Percentiles rank a stretch among this genome's conserved stretches.
Conservation (phyloP, 2,329 filamentous ascomycete genomes). For the Rhynchosporium secalis region DNA sequence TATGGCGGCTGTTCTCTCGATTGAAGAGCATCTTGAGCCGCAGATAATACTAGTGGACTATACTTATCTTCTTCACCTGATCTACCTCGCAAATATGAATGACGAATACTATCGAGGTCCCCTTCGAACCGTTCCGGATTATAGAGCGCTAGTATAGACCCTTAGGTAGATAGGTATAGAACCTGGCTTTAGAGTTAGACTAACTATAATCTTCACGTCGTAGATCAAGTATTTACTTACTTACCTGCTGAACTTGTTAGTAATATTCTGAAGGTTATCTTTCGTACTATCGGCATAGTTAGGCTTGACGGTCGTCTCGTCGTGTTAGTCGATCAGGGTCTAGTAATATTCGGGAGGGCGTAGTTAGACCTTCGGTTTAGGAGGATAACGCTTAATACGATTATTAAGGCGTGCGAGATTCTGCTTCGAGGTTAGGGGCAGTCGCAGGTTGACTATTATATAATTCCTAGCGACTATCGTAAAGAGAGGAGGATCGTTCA, state of each 20-base stretch:
- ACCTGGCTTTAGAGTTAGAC: slow-evolving; percentile 20
- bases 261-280: slow-evolving; percentile 23
- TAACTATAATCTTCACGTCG: slow-evolving; percentile 9
- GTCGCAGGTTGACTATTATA: slow-evolving; percentile 16
- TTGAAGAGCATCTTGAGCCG: slow-evolving; percentile 34
- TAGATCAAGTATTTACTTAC: slow-evolving; percentile 11
- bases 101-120: slow-evolving; percentile 13
- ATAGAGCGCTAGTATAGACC: slow-evolving; percentile 6
- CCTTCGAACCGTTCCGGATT: slow-evolving; percentile 18
- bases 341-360: slow-evolving; percentile 23
- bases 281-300: slow-evolving; percentile 23
- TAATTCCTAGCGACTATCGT: slow-evolving; percentile 12
- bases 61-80: slow-evolving; percentile 25
- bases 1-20: slow-evolving; percentile 14
- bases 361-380: slow-evolving; percentile 21
- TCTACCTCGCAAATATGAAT: slow-evolving; percentile 11
- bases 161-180: slow-evolving; percentile 18
- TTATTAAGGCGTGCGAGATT: slow-evolving; percentile 23
- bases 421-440: slow-evolving; percentile 14
- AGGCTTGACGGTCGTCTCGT: slow-evolving; percentile 18
- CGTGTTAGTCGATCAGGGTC: slow-evolving; percentile 20
- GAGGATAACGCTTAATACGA: slow-evolving; percentile 22
- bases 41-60: slow-evolving; percentile 30
- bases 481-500: slow-evolving; percentile 18
- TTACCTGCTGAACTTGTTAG: too few species aligned